Evolutionary conservation across 2,329 filamentous ascomycete species (phyloP).

Genomic region (Tolypocladium inflatum): DNA sequence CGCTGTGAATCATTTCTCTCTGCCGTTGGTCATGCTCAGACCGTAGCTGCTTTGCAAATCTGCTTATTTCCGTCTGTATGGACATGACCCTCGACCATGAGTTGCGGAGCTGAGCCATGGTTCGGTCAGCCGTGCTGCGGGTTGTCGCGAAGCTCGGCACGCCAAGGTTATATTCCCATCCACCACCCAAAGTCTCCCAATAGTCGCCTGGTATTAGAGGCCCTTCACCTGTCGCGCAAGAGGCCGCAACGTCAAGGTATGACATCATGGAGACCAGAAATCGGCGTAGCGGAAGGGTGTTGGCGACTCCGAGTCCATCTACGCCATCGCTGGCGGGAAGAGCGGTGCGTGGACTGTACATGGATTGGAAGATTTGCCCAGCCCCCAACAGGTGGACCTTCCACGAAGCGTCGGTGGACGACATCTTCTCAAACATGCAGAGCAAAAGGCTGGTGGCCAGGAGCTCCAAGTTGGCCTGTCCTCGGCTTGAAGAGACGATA

Average conservation of each 20-base stretch:
- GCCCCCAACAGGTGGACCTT: conserved; percentile 27
- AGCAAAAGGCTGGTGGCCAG: conserved; percentile 12
- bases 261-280: conserved; percentile 28
- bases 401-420: conserved; percentile 19
- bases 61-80: conserved; percentile 9
- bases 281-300: conserved; percentile 5
- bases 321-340: not conserved
- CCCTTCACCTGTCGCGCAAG: conserved; percentile 24
- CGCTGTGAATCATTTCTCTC: conserved; percentile 3
- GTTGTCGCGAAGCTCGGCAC: conserved; percentile 6
- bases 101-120: conserved; percentile 7
- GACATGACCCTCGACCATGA: conserved; percentile 10
- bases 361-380: conserved; percentile 21
- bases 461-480: conserved; percentile 12
- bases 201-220: conserved; percentile 26
- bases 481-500: conserved; percentile 16
- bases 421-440: conserved; percentile 8
- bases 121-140: conserved; percentile 1
- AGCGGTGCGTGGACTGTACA: conserved; percentile 5
- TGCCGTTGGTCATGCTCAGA: not conserved
- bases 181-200: conserved; percentile 25
- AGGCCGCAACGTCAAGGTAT: conserved; percentile 27
- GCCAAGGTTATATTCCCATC: conserved; percentile 22
- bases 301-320: not conserved
- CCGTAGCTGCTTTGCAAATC: conserved; percentile 4